Conservation (phyloP, 345 rosid genomes). For the Eucalyptus regnans region DNA sequence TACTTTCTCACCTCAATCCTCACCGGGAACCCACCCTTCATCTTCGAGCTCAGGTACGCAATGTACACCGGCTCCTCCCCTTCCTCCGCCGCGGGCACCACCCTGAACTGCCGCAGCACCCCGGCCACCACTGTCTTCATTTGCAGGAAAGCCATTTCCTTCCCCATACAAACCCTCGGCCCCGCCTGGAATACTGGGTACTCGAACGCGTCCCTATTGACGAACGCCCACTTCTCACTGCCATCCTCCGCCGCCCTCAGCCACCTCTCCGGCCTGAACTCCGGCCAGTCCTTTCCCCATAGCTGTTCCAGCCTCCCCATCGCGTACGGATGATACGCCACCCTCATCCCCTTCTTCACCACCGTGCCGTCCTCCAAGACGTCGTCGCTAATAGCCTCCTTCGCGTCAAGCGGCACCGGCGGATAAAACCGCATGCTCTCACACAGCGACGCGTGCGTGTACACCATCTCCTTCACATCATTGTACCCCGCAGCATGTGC, state of each 20-base stretch:
- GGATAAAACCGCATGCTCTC: conserved; percentile 29
- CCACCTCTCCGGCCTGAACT: conserved; percentile 39
- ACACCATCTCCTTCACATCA: neutral
- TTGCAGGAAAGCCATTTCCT: conserved; percentile 28
- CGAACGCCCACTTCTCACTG: conserved; percentile 21
- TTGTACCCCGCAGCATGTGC: neutral
- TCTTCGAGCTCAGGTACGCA: conserved; percentile 21
- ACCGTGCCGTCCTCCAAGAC: conserved; percentile 1
- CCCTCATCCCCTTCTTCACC: conserved; percentile 19
- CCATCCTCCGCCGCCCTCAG: conserved; percentile 1
- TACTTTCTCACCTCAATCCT: neutral
- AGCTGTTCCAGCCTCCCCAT: conserved; percentile 31
- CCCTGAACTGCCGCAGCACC: conserved; percentile 21
- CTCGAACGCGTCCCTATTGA: conserved; percentile 15
- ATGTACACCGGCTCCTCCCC: neutral
- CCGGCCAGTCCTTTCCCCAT: conserved; percentile 33
- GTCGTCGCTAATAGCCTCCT: conserved; percentile 12
- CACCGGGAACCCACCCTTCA: conserved; percentile 44
- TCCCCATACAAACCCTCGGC: conserved; percentile 37
- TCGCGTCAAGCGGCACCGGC: conserved; percentile 20
- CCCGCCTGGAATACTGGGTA: conserved; percentile 29
- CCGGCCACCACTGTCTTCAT: conserved; percentile 26
- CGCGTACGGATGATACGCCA: conserved; percentile 27
- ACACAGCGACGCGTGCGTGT: neutral
- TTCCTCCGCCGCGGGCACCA: conserved; percentile 21